phyloP scores from a whole-genome alignment of 1,139 yeast genomes.

The Kodamaea anthophila region DNA sequence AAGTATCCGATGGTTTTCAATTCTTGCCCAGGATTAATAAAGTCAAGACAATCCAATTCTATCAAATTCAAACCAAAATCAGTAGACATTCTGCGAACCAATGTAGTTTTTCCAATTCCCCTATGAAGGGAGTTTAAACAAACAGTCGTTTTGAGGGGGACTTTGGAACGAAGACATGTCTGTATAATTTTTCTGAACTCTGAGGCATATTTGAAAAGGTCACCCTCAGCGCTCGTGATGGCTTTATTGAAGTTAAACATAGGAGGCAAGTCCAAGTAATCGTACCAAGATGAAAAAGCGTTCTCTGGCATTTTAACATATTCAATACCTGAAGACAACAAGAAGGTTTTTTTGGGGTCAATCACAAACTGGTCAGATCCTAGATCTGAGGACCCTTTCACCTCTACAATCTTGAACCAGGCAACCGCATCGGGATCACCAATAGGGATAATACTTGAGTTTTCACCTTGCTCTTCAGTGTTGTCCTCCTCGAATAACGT shows the following conservation, averaged over 20 bases:
- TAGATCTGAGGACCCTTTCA: slow-evolving; percentile 23
- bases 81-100: slow-evolving; percentile 50
- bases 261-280: slow-evolving; percentile 33
- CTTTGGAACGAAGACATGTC: slow-evolving; percentile 35
- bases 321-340: slow-evolving; percentile 62
- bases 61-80: slow-evolving; percentile 64
- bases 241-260: slow-evolving; percentile 26
- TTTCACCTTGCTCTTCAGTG: slow-evolving; percentile 22
- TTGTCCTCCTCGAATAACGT: slow-evolving; percentile 42
- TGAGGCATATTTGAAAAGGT: slow-evolving; percentile 46
- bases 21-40: slow-evolving; percentile 65
- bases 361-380: slow-evolving; percentile 47
- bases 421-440: slow-evolving; percentile 73
- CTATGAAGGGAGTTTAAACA: slow-evolving; percentile 64
- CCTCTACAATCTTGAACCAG: slow-evolving; percentile 66
- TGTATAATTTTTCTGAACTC: slow-evolving; percentile 46
- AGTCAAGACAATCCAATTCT: slow-evolving; percentile 62
- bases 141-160: slow-evolving; percentile 53
- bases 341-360: slow-evolving; percentile 58
- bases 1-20: slow-evolving; percentile 73
- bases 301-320: slow-evolving; percentile 33
- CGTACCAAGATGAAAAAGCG: slow-evolving; percentile 39
- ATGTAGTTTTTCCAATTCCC: slow-evolving; percentile 72
- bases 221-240: slow-evolving; percentile 10
- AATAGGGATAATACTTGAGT: slow-evolving; percentile 36